Percentiles rank a stretch among this genome's conserved stretches.
These are phyloP conservation scores for Thyridium curvatum DNA, from an alignment of 2,329 filamentous ascomycete genomes.

Conservation along the genomic window DNA sequence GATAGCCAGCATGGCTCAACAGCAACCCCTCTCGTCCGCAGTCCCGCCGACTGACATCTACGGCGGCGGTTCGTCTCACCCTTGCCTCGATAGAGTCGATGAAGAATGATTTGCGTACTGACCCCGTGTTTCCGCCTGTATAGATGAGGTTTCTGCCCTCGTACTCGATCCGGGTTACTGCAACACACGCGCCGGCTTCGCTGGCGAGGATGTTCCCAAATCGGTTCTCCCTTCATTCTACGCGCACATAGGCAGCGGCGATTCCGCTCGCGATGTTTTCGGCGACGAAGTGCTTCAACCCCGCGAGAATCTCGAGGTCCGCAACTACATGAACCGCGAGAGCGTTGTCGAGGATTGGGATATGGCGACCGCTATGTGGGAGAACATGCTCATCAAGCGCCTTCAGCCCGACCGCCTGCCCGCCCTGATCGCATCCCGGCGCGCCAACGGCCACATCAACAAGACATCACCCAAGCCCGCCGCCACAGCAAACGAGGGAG, in stretches of 20 bases:
- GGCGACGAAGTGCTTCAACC: constrained; percentile 88
- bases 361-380: constrained; percentile 81
- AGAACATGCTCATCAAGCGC: constrained; percentile 83
- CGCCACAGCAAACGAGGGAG: neutral
- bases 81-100: neutral
- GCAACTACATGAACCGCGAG: constrained; percentile 86
- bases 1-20: constrained; percentile 41
- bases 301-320: constrained; percentile 69
- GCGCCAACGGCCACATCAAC: neutral
- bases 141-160: constrained; percentile 95
- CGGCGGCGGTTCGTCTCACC: constrained; percentile 46
- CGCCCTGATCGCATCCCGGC: constrained; percentile 37
- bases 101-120: neutral
- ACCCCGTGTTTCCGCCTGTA: constrained; percentile 4
- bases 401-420: constrained; percentile 71
- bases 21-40: constrained; percentile 46
- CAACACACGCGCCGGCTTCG: constrained; percentile 87
- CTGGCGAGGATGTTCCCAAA: constrained; percentile 95
- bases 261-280: constrained; percentile 56
- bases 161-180: constrained; percentile 94
- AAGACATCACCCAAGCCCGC: neutral
- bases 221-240: constrained; percentile 89
- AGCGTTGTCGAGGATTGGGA: constrained; percentile 97
- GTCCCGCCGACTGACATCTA: constrained; percentile 57
- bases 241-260: constrained; percentile 49